phyloP scores from a whole-genome alignment of 225 moss, liverwort and hornwort species.

The Physcomitrium patens region DNA sequence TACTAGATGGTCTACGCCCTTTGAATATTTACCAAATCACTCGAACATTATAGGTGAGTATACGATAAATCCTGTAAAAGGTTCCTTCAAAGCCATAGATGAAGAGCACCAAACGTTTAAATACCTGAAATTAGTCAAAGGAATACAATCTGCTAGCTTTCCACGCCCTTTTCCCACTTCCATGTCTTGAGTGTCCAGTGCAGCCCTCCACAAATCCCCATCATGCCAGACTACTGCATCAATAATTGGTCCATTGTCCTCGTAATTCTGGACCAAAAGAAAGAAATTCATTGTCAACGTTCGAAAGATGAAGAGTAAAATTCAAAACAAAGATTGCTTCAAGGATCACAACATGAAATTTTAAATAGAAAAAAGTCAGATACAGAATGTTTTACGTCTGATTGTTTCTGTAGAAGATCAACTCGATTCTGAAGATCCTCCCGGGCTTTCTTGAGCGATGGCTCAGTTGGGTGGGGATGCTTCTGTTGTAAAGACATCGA shows the following conservation, averaged over 20 bases:
- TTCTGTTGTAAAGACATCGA: constrained; percentile 53
- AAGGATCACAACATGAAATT: constrained; percentile 16
- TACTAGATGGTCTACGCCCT: not conserved
- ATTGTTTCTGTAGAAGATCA: constrained; percentile 84
- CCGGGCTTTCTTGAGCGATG: constrained; percentile 77
- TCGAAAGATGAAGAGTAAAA: not conserved
- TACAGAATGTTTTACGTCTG: constrained; percentile 59
- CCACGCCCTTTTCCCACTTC: constrained; percentile 78
- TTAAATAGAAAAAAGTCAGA: constrained; percentile 21
- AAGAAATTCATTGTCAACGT: constrained; percentile 3
- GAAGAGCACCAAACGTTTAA: not conserved
- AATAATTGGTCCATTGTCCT: constrained; percentile 88
- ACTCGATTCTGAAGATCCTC: constrained; percentile 85
- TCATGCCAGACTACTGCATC: constrained; percentile 99
- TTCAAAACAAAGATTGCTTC: not conserved
- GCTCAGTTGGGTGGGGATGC: constrained; percentile 69
- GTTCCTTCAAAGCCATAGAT: constrained; percentile 10
- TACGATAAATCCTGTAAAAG: not conserved
- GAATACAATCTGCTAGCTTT: constrained; percentile 83
- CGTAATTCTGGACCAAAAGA: constrained; percentile 68
- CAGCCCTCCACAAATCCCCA: constrained; percentile 92
- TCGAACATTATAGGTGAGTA: constrained; percentile 9
- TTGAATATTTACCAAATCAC: constrained; percentile 19
- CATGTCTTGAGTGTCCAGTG: constrained; percentile 96
- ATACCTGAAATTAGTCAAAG: constrained; percentile 94